A percentile compares a stretch with the other conserved stretches of the same genome.
phyloP scores from a whole-genome alignment of 2,329 filamentous ascomycete genomes.

The Purpureocillium takamizusanense region DNA sequence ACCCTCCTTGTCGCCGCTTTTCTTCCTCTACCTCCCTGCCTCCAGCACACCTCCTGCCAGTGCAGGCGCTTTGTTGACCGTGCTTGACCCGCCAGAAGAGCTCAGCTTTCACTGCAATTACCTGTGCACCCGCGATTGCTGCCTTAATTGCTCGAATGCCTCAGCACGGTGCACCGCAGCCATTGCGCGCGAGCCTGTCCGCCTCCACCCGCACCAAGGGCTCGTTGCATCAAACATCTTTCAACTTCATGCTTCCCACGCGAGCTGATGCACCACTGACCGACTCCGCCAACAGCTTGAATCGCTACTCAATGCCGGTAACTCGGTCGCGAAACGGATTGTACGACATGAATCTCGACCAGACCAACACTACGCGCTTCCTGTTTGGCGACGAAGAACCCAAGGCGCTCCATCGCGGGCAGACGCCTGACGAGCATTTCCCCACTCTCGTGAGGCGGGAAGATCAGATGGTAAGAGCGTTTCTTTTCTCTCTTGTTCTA shows the following conservation, averaged over 20 bases:
- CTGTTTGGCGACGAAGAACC: conserved; percentile 73
- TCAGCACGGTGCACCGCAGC: no score
- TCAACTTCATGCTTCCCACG: no score
- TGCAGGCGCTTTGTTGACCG: no score
- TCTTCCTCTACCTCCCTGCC: not conserved
- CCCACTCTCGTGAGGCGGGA: conserved; percentile 69
- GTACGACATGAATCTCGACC: conserved; percentile 63
- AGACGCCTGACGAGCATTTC: conserved; percentile 74
- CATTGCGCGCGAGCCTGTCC: no score
- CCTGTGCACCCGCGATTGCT: no score
- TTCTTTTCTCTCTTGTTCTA: not conserved
- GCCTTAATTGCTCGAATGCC: no score
- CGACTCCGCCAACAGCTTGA: conserved; percentile 47
- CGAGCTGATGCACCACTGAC: not conserved
- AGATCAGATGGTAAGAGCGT: conserved; percentile 40
- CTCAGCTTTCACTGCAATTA: no score
- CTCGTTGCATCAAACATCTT: no score
- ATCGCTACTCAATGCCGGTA: conserved; percentile 91
- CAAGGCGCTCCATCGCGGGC: conserved; percentile 35
- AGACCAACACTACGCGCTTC: conserved; percentile 78
- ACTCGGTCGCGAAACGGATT: conserved; percentile 59
- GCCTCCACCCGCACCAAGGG: no score
- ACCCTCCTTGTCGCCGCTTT: not conserved
- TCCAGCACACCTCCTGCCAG: not conserved
- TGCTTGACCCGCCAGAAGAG: no score